These are phyloP conservation scores for Adansonia gregorii DNA, from an alignment of 441 rosid genomes.

Conservation along the genomic window DNA sequence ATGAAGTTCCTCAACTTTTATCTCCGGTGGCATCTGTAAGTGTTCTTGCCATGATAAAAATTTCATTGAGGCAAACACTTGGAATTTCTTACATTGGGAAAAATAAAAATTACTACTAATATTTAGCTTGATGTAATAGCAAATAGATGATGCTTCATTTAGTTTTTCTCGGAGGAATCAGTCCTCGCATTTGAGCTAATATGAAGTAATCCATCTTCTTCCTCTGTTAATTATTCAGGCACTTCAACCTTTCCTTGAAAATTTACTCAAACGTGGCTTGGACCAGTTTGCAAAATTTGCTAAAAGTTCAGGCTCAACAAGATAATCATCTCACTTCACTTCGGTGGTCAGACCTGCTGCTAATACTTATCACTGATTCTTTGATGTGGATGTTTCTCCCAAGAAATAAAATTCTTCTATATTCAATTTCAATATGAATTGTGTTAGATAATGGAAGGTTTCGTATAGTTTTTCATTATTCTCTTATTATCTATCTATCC, in stretches of 20 bases:
- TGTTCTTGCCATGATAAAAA: constrained; percentile 20
- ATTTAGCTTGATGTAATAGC: neutral
- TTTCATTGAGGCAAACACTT: neutral
- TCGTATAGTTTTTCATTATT: too few relatives aligned
- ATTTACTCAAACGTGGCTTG: constrained; percentile 62
- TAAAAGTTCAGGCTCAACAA: constrained; percentile 40
- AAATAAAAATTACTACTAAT: neutral
- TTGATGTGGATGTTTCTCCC: too few relatives aligned
- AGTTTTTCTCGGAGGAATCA: neutral
- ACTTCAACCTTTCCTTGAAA: constrained; percentile 77
- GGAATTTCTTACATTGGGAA: neutral
- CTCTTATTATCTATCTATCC: too few relatives aligned
- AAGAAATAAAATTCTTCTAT: neutral
- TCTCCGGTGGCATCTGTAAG: constrained; percentile 81
- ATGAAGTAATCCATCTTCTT: neutral
- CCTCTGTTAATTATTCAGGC: constrained; percentile 47
- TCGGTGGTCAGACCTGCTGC: too few relatives aligned
- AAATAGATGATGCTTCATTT: neutral
- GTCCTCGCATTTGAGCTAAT: neutral
- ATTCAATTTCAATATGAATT: neutral
- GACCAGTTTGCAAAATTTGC: constrained; percentile 68
- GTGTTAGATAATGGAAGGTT: neutral
- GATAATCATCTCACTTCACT: neutral
- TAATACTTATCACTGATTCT: too few relatives aligned
- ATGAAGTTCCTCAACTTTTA: constrained; percentile 85